Evolutionary conservation across 192 early-diverging fungal genomes (phyloP), one percentile per base, ranked within the genome.

Genomic region (Coemansia aciculifera): DNA sequence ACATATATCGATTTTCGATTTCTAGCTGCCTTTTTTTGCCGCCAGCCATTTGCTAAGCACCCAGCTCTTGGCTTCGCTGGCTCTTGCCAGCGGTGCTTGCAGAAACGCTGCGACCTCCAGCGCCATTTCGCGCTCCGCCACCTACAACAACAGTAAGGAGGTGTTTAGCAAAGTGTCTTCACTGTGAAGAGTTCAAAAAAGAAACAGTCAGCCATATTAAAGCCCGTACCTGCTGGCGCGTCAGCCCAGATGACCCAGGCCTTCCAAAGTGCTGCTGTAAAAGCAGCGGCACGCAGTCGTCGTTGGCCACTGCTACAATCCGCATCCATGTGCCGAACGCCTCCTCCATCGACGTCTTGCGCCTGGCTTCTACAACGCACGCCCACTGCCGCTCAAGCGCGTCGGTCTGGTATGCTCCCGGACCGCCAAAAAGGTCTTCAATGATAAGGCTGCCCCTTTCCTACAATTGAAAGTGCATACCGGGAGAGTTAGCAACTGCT

Each of bases 91-190:
- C 59, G 78, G 78, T 39, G 78, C 69, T 66, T 67, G 69, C 24
- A 59, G 13, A 68, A 80, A 80, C 44, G 78, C 68, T 2, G 73
- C 78, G 34, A 75, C 67, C 34, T 75, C 78, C 42, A 80, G 59
- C 49, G 73, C 78, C 73, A 75, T 71, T 11, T 75, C 73, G 11
- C 78, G 78, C 51, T 49, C 59, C 43, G 43, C 36, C 49, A 68
- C 72, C 49, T 61, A 62, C 66, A 40, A 38, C 29, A 52, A 38
- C 23, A 62, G 54, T 24, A 37, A 27, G 32, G 11, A 9, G 11
- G 59, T 49, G 42, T 27, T 54, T 31, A 29, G 13, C 51, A 54
- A 54, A 29, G 51, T 27, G 2, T 23, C 21, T 24, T 51, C 8
- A 0, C 46, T 9, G 19, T 2, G 19, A 9, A 31, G 51, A 12